Evolutionary conservation across 1,284 basidiomycete species (phyloP).

Genomic region (Exobasidium cylindrosporum): DNA sequence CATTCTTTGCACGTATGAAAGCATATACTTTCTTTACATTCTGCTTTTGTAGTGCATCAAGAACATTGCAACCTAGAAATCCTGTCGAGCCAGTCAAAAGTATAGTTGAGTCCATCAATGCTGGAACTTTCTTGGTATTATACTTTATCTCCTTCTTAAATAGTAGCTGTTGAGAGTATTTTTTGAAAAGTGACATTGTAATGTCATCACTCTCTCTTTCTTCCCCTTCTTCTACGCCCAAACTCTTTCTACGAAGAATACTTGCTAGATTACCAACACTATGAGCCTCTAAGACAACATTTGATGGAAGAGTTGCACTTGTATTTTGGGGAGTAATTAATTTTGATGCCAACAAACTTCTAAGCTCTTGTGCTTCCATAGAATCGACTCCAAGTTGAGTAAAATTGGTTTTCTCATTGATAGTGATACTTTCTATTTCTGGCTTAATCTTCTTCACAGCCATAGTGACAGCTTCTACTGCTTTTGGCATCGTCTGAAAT

Average conservation of each 20-base stretch:
- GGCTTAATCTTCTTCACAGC: neutral
- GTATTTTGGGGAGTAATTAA: neutral
- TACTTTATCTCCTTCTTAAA: neutral
- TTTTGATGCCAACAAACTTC: slow-evolving; percentile 45
- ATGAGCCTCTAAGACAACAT: slow-evolving; percentile 60
- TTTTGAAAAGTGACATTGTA: slow-evolving; percentile 32
- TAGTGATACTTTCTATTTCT: neutral
- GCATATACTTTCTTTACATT: neutral
- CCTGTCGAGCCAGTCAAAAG: slow-evolving; percentile 39
- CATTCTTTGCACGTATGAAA: neutral
- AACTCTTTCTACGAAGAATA: slow-evolving; percentile 15
- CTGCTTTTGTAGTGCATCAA: neutral
- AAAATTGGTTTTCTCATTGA: slow-evolving; percentile 50
- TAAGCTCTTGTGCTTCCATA: slow-evolving; percentile 62
- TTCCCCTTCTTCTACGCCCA: neutral
- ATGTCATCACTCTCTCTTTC: slow-evolving; percentile 56
- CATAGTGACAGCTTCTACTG: neutral
- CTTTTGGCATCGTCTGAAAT: neutral
- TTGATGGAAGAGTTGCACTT: slow-evolving; percentile 4
- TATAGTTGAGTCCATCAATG: neutral
- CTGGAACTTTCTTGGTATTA: neutral
- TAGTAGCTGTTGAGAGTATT: neutral
- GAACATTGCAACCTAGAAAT: slow-evolving; percentile 31
- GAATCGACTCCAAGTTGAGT: slow-evolving; percentile 63
- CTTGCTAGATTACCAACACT: slow-evolving; percentile 55